Percentiles rank a stretch among this genome's conserved stretches.
phyloP scores from a whole-genome alignment of 345 rosid genomes.

The Rhodamnia argentea region DNA sequence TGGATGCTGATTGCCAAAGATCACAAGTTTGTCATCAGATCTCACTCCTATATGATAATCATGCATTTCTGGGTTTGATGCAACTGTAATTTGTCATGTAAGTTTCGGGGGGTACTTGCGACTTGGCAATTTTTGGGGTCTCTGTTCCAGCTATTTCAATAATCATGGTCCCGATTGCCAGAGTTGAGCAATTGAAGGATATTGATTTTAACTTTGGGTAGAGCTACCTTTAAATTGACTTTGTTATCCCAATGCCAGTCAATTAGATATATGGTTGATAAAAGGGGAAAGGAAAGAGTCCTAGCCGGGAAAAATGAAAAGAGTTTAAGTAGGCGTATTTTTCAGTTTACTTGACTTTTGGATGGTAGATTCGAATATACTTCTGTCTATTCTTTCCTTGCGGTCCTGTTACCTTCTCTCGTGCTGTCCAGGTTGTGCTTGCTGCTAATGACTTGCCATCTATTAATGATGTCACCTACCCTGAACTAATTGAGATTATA shows the following conservation, averaged over 20 bases:
- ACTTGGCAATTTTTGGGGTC: neutral
- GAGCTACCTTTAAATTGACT: neutral
- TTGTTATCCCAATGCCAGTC: neutral
- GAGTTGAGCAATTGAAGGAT: neutral
- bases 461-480: conserved; percentile 86
- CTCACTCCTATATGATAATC: neutral
- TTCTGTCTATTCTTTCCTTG: neutral
- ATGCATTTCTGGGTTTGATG: neutral
- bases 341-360: neutral
- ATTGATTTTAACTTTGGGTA: neutral
- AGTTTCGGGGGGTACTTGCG: neutral
- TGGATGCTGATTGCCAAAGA: neutral
- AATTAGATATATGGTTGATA: neutral
- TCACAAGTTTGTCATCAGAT: neutral
- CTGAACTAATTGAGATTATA: conserved; percentile 72
- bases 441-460: conserved; percentile 99
- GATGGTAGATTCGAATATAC: neutral
- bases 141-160: neutral
- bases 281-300: neutral
- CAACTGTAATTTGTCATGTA: neutral
- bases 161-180: neutral
- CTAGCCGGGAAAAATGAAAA: neutral
- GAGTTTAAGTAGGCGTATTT: neutral
- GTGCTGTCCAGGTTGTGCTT: conserved; percentile 61
- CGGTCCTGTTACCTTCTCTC: neutral